Percentiles rank a stretch among this genome's conserved stretches.
phyloP scores from a whole-genome alignment of 805 yeast species.

The Wickerhamomyces tratensis region DNA sequence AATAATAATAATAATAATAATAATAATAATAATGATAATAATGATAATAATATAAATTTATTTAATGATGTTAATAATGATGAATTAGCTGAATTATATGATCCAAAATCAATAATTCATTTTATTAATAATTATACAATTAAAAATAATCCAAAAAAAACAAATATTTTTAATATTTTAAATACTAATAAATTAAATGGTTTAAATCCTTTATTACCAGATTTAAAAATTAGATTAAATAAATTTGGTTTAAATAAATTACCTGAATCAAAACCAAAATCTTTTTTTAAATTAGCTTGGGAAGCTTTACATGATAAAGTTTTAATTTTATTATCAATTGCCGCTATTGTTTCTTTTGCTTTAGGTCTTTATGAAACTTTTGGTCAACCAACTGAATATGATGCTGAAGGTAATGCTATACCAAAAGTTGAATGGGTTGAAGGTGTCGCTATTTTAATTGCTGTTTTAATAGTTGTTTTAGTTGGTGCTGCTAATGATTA shows the following conservation, averaged over 20 bases:
- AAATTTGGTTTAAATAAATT: constrained; percentile 61
- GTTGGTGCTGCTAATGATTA: constrained; percentile 96
- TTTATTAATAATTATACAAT: not conserved
- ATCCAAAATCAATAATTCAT: constrained; percentile 46
- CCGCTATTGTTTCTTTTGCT: constrained; percentile 84
- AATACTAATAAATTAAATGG: constrained; percentile 33
- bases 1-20: no score
- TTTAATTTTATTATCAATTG: constrained; percentile 69
- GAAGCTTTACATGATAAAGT: constrained; percentile 91
- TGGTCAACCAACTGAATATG: constrained; percentile 72
- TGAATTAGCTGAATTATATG: constrained; percentile 41
- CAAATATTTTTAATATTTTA: constrained; percentile 11
- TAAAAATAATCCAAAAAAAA: not conserved
- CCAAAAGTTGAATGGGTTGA: constrained; percentile 98
- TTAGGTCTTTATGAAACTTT: constrained; percentile 88
- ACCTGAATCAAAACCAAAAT: constrained; percentile 64
- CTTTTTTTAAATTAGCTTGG: constrained; percentile 58
- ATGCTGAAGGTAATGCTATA: constrained; percentile 62
- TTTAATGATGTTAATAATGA: constrained; percentile 13
- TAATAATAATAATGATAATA: no score
- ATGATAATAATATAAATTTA: no score
- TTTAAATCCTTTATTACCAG: constrained; percentile 24
- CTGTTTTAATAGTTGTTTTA: constrained; percentile 79
- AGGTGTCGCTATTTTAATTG: constrained; percentile 94
- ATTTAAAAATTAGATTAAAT: constrained; percentile 26